Conservation (phyloP, 176 grass and related monocot genomes). For the Cenchrus purpureus region DNA sequence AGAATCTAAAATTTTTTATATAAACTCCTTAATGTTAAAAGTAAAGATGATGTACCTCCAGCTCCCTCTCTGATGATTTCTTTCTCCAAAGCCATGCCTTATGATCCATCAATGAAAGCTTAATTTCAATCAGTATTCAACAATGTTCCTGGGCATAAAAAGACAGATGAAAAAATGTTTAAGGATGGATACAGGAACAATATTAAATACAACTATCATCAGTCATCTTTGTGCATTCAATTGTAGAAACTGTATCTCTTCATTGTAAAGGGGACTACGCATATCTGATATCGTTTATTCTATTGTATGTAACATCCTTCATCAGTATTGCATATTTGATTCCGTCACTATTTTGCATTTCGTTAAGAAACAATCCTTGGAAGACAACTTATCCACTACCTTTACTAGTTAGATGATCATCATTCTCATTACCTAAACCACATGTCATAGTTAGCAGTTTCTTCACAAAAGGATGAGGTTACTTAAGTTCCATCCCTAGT, state of each 20-base stretch:
- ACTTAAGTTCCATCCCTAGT: slow-evolving; percentile 21
- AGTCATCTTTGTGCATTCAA: neutral
- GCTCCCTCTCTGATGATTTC: slow-evolving; percentile 58
- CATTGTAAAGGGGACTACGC: neutral
- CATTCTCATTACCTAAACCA: slow-evolving; percentile 13
- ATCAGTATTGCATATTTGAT: neutral
- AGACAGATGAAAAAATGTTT: neutral
- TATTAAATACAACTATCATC: slow-evolving; percentile 20
- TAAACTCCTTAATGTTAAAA: neutral
- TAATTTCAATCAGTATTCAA: slow-evolving; percentile 6
- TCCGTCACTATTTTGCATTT: neutral
- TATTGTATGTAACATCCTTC: neutral
- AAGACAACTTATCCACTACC: neutral
- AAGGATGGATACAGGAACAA: neutral
- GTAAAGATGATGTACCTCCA: slow-evolving; percentile 41
- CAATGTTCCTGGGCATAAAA: neutral
- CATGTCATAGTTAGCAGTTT: neutral
- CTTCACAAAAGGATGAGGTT: neutral
- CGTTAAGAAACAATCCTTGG: neutral
- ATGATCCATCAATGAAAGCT: slow-evolving; percentile 62
- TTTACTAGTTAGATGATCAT: neutral
- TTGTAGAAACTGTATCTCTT: neutral
- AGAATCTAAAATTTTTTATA: slow-evolving; percentile 6
- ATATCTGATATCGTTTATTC: neutral
- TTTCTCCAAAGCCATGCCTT: slow-evolving; percentile 97